Evolutionary conservation across 2,329 filamentous ascomycete species (phyloP).

Genomic region (Harringtonia aguacate): DNA sequence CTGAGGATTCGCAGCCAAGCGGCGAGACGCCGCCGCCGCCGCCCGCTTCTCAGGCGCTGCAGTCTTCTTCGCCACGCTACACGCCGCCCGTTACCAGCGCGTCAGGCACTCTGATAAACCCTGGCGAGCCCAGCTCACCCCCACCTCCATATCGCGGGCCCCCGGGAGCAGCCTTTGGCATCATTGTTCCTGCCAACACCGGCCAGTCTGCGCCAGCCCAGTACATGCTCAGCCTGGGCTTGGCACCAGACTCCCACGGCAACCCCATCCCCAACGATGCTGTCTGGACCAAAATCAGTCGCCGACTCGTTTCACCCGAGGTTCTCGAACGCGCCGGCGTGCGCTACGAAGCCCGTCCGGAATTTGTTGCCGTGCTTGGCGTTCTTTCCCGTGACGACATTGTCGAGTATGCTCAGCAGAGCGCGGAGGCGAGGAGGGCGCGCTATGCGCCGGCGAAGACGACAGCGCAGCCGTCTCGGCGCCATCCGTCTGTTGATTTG

Average conservation of each 20-base stretch:
- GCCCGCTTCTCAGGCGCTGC: background rate
- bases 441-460: background rate
- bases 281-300: constrained; percentile 48
- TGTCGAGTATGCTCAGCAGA: constrained; percentile 37
- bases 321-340: constrained; percentile 43
- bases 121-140: no score
- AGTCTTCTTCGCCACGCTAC: constrained; percentile 29
- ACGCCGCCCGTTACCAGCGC: constrained; percentile 22
- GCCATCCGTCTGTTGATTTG: background rate
- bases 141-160: constrained; percentile 3
- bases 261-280: constrained; percentile 45
- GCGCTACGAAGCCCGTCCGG: constrained; percentile 49
- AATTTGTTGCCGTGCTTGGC: constrained; percentile 50
- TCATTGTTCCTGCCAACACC: constrained; percentile 11
- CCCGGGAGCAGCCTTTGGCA: constrained; percentile 7
- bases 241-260: constrained; percentile 44
- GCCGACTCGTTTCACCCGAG: constrained; percentile 45
- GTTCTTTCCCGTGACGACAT: constrained; percentile 41
- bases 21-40: no score
- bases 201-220: constrained; percentile 5
- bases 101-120: background rate
- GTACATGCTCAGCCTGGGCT: constrained; percentile 4
- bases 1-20: no score
- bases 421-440: constrained; percentile 30
- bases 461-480: background rate